A percentile compares a stretch with the other conserved stretches of the same genome.
phyloP scores from a whole-genome alignment of 345 rosid species.

The Citrus australasica region DNA sequence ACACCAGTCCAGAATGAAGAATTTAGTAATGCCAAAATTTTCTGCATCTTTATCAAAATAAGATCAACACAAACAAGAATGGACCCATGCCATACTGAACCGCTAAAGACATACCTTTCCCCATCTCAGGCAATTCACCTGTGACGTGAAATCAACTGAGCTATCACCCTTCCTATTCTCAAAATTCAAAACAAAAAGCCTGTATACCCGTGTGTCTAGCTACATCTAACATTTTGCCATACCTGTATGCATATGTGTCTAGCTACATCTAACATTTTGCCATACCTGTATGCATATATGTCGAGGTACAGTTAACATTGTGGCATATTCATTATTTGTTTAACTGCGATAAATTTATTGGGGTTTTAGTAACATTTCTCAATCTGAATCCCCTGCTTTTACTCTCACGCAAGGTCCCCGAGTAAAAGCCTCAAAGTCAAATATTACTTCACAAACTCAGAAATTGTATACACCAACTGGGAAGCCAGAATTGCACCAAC shows the following conservation, averaged over 20 bases:
- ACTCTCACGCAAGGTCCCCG: neutral
- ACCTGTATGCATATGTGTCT: too few relatives aligned
- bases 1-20: neutral
- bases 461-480: neutral
- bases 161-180: slow-evolving; percentile 62
- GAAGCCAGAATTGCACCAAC: neutral
- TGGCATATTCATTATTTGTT: too few relatives aligned
- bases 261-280: too few relatives aligned
- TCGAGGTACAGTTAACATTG: too few relatives aligned
- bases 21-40: too few relatives aligned
- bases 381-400: neutral
- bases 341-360: too few relatives aligned
- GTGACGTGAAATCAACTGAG: slow-evolving; percentile 47
- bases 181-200: slow-evolving; percentile 46
- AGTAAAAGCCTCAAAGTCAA: neutral
- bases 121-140: slow-evolving; percentile 68
- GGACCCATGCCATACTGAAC: slow-evolving; percentile 17
- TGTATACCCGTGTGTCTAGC: neutral
- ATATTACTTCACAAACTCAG: neutral
- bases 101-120: slow-evolving; percentile 46
- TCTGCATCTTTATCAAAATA: too few relatives aligned
- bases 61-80: too few relatives aligned
- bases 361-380: neutral
- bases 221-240: too few relatives aligned
- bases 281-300: too few relatives aligned